Evolutionary conservation across 2,329 filamentous ascomycete genomes (phyloP).

Genomic region (Polytolypa hystricis): DNA sequence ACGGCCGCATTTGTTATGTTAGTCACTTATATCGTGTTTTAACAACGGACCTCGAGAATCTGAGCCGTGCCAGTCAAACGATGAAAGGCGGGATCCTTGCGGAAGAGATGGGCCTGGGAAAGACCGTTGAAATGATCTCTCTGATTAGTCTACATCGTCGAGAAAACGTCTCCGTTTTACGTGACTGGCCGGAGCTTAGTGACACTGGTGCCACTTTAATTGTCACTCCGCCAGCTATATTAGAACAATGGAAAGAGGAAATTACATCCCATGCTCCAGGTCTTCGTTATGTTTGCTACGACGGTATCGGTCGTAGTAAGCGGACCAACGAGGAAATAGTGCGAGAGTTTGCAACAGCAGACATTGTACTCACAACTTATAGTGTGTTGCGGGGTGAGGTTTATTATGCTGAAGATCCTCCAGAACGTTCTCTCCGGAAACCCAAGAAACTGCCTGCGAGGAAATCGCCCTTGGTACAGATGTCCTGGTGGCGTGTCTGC

Average conservation of each 20-base stretch:
- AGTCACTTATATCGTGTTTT: conserved; percentile 33
- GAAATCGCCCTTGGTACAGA: conserved; percentile 65
- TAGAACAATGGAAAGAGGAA: conserved; percentile 54
- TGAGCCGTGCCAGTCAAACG: conserved; percentile 19
- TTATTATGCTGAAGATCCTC: conserved; percentile 60
- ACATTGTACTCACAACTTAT: conserved; percentile 54
- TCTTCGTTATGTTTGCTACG: conserved; percentile 46
- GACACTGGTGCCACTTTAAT: conserved; percentile 48
- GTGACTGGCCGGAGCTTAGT: conserved; percentile 17
- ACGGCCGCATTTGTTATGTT: conserved; percentile 28
- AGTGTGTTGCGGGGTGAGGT: conserved; percentile 67
- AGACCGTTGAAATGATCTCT: conserved; percentile 39
- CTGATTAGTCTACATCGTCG: conserved; percentile 33
- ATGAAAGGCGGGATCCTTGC: conserved; percentile 37
- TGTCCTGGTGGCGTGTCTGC: conserved; percentile 78
- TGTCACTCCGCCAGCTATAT: conserved; percentile 50
- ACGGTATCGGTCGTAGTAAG: conserved; percentile 37
- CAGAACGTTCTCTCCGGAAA: conserved; percentile 56
- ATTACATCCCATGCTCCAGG: conserved; percentile 46
- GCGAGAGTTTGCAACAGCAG: conserved; percentile 36
- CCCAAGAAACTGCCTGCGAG: conserved; percentile 54
- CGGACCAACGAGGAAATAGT: conserved; percentile 31
- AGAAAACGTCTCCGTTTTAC: conserved; percentile 11
- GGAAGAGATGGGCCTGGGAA: conserved; percentile 42
- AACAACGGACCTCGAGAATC: conserved; percentile 26